A percentile compares a stretch with the other conserved stretches of the same genome.
phyloP scores from a whole-genome alignment of 148 eudicot genomes.

The Diospyros kaki region DNA sequence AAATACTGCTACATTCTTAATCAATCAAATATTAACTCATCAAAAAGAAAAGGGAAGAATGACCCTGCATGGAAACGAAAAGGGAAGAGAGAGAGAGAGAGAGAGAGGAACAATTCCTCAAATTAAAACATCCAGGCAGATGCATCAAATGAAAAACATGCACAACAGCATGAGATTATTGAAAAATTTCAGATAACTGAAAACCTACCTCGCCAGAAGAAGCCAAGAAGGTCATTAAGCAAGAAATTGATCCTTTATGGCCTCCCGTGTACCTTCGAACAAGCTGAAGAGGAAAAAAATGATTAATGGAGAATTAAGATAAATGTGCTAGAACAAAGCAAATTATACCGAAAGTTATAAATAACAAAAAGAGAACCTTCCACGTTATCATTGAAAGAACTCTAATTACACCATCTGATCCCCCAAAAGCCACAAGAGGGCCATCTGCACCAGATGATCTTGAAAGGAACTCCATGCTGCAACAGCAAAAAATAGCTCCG shows the following conservation, averaged over 20 bases:
- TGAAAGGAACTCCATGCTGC: constrained; percentile 95
- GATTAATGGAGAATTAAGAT: constrained; percentile 11
- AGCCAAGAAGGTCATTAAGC: constrained; percentile 94
- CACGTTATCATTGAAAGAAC: constrained; percentile 97
- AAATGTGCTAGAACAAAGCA: constrained; percentile 4
- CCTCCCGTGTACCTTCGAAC: constrained; percentile 97
- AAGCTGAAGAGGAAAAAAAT: constrained; percentile 54
- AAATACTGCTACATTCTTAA: no score
- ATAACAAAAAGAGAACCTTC: constrained; percentile 44
- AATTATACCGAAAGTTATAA: not conserved
- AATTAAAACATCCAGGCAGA: not conserved
- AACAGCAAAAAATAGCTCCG: constrained; percentile 16
- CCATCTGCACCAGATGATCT: constrained; percentile 69
- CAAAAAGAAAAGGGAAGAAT: no score
- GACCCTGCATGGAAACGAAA: not conserved
- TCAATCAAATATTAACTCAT: no score
- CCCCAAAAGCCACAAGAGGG: constrained; percentile 97
- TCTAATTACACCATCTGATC: constrained; percentile 96
- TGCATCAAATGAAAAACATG: not conserved
- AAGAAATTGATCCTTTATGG: constrained; percentile 88
- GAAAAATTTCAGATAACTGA: not conserved
- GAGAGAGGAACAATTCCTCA: not conserved
- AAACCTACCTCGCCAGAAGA: constrained; percentile 76
- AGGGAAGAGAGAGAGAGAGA: not conserved
- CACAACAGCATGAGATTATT: not conserved